Evolutionary conservation across 345 rosid genomes (phyloP).

Genomic region (Adansonia digitata): DNA sequence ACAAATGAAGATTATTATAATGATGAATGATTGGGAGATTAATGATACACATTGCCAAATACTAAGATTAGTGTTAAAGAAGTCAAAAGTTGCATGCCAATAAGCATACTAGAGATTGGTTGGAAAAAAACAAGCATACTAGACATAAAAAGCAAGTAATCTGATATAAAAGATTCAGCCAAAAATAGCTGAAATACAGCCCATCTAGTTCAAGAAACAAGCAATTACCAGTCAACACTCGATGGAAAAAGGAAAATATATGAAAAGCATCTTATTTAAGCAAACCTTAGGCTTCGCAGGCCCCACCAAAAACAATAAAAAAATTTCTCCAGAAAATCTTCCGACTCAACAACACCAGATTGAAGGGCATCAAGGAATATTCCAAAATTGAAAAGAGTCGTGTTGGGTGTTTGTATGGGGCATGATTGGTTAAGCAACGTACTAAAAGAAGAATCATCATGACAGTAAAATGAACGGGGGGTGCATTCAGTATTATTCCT

Average conservation of each 20-base stretch:
- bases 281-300: slow-evolving; percentile 67
- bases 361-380: slow-evolving; percentile 55
- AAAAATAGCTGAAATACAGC: neutral
- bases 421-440: slow-evolving; percentile 34
- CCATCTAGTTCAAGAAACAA: neutral
- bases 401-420: slow-evolving; percentile 44
- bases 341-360: slow-evolving; percentile 57
- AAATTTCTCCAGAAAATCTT: slow-evolving; percentile 60
- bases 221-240: neutral
- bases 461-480: slow-evolving; percentile 41
- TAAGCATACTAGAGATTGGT: neutral
- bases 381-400: slow-evolving; percentile 56
- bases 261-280: neutral
- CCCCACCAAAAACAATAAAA: slow-evolving; percentile 88
- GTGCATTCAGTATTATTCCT: slow-evolving; percentile 14
- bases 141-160: neutral
- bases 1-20: neutral
- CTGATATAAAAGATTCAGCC: neutral
- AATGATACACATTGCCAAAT: neutral
- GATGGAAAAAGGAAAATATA: neutral
- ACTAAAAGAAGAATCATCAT: neutral
- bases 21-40: neutral
- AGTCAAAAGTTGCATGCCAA: neutral
- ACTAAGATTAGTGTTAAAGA: neutral
- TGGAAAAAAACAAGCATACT: neutral